Conservation (phyloP, 2,329 filamentous ascomycete species). For the Nannizzia gypsea region DNA sequence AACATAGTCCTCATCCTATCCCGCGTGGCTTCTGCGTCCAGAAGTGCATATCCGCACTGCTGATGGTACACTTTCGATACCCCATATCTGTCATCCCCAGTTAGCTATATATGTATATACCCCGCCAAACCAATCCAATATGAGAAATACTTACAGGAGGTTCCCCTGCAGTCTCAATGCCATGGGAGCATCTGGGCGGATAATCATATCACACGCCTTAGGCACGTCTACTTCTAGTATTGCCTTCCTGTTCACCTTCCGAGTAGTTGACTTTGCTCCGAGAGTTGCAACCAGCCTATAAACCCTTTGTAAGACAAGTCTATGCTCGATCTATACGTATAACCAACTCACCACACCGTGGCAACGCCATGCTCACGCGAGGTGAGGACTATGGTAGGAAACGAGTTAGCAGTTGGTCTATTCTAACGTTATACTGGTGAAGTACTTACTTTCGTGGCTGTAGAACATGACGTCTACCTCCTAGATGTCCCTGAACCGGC, state of each 20-base stretch:
- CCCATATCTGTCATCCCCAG: slow-evolving; percentile 8
- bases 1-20: slow-evolving; percentile 60
- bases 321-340: slow-evolving; percentile 2
- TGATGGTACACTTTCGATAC: slow-evolving; percentile 64
- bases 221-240: slow-evolving; percentile 80
- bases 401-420: neutral
- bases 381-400: slow-evolving; percentile 51
- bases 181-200: slow-evolving; percentile 72
- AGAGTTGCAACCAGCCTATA: slow-evolving; percentile 82
- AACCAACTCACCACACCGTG: slow-evolving; percentile 66
- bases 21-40: slow-evolving; percentile 64
- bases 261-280: slow-evolving; percentile 57
- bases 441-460: slow-evolving; percentile 71
- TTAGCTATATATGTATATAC: slow-evolving; percentile 2
- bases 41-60: slow-evolving; percentile 75
- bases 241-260: slow-evolving; percentile 68
- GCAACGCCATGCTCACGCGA: slow-evolving; percentile 82
- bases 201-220: slow-evolving; percentile 80
- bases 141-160: slow-evolving; percentile 49
- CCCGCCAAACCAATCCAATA: slow-evolving; percentile 2
- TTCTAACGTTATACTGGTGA: neutral
- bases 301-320: neutral
- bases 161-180: slow-evolving; percentile 82
- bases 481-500: neutral
- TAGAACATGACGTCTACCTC: slow-evolving; percentile 61